Percentiles rank a stretch among this genome's conserved stretches.
These are phyloP conservation scores for Clarireedia monteithiana DNA, from an alignment of 2,329 filamentous ascomycete species.

Conservation along the genomic window DNA sequence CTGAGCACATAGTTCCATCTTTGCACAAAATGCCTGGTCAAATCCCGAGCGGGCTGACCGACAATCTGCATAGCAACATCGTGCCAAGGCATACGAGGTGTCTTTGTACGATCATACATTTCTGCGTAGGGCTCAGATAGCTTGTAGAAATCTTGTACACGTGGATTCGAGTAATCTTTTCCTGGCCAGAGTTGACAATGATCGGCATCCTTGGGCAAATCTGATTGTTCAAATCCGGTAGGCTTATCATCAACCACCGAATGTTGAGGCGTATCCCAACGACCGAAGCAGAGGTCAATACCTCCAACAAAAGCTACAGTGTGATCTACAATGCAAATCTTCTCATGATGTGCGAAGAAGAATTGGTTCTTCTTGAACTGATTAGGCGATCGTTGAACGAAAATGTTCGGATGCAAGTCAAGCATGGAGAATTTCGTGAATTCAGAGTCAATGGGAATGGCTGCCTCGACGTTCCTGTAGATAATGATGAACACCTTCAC, in stretches of 20 bases:
- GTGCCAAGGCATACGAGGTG: slow-evolving; percentile 97
- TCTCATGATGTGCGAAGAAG: slow-evolving; percentile 98
- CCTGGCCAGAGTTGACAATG: slow-evolving; percentile 95
- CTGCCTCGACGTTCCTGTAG: slow-evolving; percentile 95
- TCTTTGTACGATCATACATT: slow-evolving; percentile 89
- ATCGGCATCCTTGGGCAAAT: slow-evolving; percentile 77
- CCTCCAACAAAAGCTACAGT: slow-evolving; percentile 93
- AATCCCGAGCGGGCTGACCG: slow-evolving; percentile 86
- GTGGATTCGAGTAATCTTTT: slow-evolving; percentile 96
- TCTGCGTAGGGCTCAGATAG: slow-evolving; percentile 94
- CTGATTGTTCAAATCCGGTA: slow-evolving; percentile 80
- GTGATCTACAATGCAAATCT: slow-evolving; percentile 94
- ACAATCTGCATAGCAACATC: slow-evolving; percentile 98
- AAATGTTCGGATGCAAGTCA: slow-evolving; percentile 92
- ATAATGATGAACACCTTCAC: slow-evolving; percentile 98
- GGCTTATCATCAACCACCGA: slow-evolving; percentile 85
- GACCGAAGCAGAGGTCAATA: slow-evolving; percentile 91
- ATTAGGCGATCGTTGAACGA: slow-evolving; percentile 92
- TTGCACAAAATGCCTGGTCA: slow-evolving; percentile 94
- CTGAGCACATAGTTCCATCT: slow-evolving; percentile 96
- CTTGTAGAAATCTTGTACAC: slow-evolving; percentile 90
- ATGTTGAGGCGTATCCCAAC: slow-evolving; percentile 96
- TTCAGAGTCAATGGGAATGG: slow-evolving; percentile 94
- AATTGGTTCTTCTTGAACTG: slow-evolving; percentile 99
- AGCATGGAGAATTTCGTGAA: slow-evolving; percentile 96